Percentiles rank a stretch among this genome's conserved stretches.
Evolutionary conservation across 2,329 filamentous ascomycete species (phyloP).

Genomic region (Aspergillus pseudoterreus): DNA sequence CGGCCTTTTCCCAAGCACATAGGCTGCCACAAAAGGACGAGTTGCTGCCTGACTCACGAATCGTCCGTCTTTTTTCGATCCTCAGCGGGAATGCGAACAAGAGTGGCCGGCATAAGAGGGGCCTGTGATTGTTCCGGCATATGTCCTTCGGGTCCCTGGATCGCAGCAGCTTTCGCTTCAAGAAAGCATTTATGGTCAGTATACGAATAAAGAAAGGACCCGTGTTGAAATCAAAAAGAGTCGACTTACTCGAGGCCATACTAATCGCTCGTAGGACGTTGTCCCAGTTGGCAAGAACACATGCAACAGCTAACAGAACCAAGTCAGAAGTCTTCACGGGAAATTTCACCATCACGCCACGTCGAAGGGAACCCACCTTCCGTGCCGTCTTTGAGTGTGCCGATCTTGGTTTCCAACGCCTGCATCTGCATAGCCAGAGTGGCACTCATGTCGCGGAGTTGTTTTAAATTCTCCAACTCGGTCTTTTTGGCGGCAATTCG

Average conservation of each 20-base stretch:
- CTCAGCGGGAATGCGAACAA: constrained; percentile 41
- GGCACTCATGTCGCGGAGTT: constrained; percentile 59
- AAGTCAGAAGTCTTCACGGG: not conserved
- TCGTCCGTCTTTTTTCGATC: not conserved
- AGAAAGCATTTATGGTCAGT: constrained; percentile 2
- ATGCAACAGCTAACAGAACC: constrained; percentile 53
- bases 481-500: constrained; percentile 62
- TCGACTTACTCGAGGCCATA: constrained; percentile 59
- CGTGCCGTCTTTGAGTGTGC: constrained; percentile 59
- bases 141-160: constrained; percentile 15
- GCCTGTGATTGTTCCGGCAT: constrained; percentile 31
- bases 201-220: not conserved
- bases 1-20: no score
- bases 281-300: constrained; percentile 65
- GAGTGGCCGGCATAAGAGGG: constrained; percentile 54
- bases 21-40: no score
- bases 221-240: constrained; percentile 1
- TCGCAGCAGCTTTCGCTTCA: constrained; percentile 25
- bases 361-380: constrained; percentile 44
- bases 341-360: not conserved
- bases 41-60: no score
- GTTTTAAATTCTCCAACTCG: constrained; percentile 60
- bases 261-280: constrained; percentile 61
- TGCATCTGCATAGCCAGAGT: constrained; percentile 63
- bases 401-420: constrained; percentile 57